Percentiles rank a stretch among this genome's conserved stretches.
These are phyloP conservation scores for Solanum clarkiae DNA, from an alignment of 257 asterid species.

Conservation along the genomic window DNA sequence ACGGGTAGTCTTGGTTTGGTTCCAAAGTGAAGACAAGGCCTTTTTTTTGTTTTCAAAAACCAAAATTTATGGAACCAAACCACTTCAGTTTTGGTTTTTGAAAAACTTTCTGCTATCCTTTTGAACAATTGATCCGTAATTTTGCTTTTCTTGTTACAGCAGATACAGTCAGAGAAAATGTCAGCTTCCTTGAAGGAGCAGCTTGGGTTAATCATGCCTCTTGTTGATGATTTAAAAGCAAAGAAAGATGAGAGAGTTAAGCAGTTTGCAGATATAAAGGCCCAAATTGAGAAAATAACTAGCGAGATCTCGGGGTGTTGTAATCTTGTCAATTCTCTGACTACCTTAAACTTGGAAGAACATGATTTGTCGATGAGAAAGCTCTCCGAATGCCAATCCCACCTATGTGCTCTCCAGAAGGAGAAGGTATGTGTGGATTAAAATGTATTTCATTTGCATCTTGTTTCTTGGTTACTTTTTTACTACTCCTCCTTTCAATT, in stretches of 20 bases:
- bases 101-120: background rate
- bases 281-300: slow-evolving; percentile 72
- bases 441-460: background rate
- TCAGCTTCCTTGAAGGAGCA: slow-evolving; percentile 58
- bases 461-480: background rate
- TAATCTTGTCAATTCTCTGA: slow-evolving; percentile 22
- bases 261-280: slow-evolving; percentile 64
- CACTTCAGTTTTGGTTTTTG: background rate
- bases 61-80: background rate
- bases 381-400: slow-evolving; percentile 66
- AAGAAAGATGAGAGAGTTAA: slow-evolving; percentile 70
- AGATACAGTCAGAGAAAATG: slow-evolving; percentile 47
- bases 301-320: slow-evolving; percentile 70
- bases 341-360: slow-evolving; percentile 40
- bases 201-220: slow-evolving; percentile 55
- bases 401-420: slow-evolving; percentile 63
- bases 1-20: background rate
- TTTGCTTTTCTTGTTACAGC: slow-evolving; percentile 13
- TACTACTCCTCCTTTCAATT: background rate
- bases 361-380: slow-evolving; percentile 77
- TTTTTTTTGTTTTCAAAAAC: background rate
- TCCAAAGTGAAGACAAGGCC: background rate
- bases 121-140: background rate
- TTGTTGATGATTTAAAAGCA: slow-evolving; percentile 62
- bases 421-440: slow-evolving; percentile 53